These are phyloP conservation scores for Athelia sp. DNA, from an alignment of 1,284 basidiomycete genomes.

Conservation along the genomic window DNA sequence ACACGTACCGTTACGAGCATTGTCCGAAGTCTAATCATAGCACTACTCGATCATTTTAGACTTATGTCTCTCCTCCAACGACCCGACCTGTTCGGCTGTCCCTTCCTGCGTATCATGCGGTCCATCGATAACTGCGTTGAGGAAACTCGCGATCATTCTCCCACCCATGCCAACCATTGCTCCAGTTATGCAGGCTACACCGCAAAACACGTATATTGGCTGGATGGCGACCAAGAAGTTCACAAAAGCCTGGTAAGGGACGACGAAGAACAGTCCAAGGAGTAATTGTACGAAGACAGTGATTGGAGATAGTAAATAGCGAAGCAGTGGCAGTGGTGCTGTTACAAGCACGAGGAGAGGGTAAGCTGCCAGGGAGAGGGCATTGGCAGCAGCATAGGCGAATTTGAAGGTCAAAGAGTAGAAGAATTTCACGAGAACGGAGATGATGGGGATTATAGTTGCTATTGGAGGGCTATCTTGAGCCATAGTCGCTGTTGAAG, in stretches of 20 bases:
- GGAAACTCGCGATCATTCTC: slow-evolving; percentile 13
- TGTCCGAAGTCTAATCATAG: too few relatives aligned
- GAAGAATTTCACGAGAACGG: neutral
- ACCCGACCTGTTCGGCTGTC: too few relatives aligned
- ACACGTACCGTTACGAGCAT: too few relatives aligned
- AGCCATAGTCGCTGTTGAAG: neutral
- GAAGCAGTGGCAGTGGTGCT: slow-evolving; percentile 29
- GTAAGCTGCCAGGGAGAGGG: slow-evolving; percentile 18
- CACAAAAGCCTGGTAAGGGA: slow-evolving; percentile 37
- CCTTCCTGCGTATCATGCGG: too few relatives aligned
- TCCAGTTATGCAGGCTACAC: slow-evolving; percentile 52
- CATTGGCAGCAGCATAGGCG: neutral
- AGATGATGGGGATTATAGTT: neutral
- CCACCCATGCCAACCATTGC: slow-evolving; percentile 42
- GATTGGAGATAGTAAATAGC: slow-evolving; percentile 47
- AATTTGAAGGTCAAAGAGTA: neutral
- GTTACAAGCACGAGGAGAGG: slow-evolving; percentile 24
- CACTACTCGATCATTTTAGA: too few relatives aligned
- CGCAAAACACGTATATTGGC: slow-evolving; percentile 58
- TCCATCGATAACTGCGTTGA: too few relatives aligned
- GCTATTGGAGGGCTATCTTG: neutral
- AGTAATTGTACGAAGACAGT: slow-evolving; percentile 37
- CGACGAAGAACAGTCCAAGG: slow-evolving; percentile 36
- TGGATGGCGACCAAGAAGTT: slow-evolving; percentile 44
- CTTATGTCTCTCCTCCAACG: too few relatives aligned